phyloP scores from a whole-genome alignment of 2,329 filamentous ascomycete species.

The Fusarium illudens region DNA sequence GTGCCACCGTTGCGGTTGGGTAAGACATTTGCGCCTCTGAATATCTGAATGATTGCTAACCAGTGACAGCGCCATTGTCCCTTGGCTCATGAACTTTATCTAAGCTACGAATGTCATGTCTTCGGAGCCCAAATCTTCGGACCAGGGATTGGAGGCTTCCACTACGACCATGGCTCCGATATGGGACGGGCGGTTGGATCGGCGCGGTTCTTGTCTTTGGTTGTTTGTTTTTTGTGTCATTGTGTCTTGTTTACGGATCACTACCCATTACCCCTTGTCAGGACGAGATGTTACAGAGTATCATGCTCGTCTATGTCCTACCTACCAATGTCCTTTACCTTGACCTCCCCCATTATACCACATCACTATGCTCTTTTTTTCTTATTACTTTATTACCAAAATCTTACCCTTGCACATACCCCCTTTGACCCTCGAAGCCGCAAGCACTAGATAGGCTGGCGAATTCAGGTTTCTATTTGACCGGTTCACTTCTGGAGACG shows the following conservation, averaged over 20 bases:
- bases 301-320: constrained; percentile 5
- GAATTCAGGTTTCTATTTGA: constrained; percentile 17
- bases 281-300: constrained; percentile 16
- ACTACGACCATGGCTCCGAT: constrained; percentile 35
- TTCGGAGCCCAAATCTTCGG: constrained; percentile 19
- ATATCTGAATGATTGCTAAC: constrained; percentile 22
- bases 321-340: constrained; percentile 8
- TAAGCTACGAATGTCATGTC: constrained; percentile 46
- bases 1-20: constrained; percentile 88
- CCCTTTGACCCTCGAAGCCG: constrained; percentile 11
- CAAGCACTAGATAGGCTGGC: constrained; percentile 20
- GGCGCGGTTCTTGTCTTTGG: constrained; percentile 40
- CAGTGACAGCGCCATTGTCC: constrained; percentile 54
- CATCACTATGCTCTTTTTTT: constrained; percentile 25
- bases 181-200: constrained; percentile 40
- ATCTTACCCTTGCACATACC: constrained; percentile 37
- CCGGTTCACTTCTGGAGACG: constrained; percentile 22
- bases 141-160: constrained; percentile 17
- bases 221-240: constrained; percentile 25
- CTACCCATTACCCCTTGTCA: constrained; percentile 29
- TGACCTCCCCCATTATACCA: constrained; percentile 30
- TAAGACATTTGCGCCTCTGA: constrained; percentile 61
- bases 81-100: constrained; percentile 62
- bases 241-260: constrained; percentile 32
- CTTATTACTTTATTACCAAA: constrained; percentile 23